Conservation (phyloP, 2,329 filamentous ascomycete genomes). For the Cordyceps sp. region DNA sequence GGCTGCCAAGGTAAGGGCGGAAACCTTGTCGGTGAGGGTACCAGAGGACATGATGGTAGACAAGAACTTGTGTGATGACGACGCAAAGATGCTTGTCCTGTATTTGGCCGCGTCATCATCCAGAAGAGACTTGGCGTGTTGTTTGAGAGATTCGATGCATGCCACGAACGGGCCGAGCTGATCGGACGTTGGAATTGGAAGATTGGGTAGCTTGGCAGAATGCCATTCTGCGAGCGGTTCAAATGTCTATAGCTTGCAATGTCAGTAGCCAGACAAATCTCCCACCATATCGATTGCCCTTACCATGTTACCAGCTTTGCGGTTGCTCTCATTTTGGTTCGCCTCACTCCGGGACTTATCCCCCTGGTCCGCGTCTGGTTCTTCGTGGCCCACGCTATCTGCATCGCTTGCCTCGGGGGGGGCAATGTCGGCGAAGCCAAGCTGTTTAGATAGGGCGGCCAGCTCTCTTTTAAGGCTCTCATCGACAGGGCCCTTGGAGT, state of each 20-base stretch:
- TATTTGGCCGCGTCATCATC: conserved; percentile 67
- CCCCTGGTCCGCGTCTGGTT: conserved; percentile 13
- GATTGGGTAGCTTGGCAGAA: conserved; percentile 21
- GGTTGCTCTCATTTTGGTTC: background rate
- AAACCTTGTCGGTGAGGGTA: conserved; percentile 93
- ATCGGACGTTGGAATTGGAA: conserved; percentile 28
- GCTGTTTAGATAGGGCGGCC: conserved; percentile 20
- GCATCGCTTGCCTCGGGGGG: conserved; percentile 19
- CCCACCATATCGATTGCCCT: conserved; percentile 3
- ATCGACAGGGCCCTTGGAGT: conserved; percentile 19
- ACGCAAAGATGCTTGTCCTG: conserved; percentile 54
- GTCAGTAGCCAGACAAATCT: conserved; percentile 16
- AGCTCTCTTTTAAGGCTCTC: conserved; percentile 21
- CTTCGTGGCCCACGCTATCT: conserved; percentile 16
- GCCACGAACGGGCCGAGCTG: conserved; percentile 24
- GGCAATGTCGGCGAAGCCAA: conserved; percentile 18
- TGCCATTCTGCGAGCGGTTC: conserved; percentile 44
- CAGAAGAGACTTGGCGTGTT: conserved; percentile 58
- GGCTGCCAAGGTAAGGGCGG: conserved; percentile 79
- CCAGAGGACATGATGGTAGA: conserved; percentile 93
- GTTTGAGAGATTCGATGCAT: conserved; percentile 36
- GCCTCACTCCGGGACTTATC: conserved; percentile 6
- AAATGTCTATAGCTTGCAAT: conserved; percentile 26
- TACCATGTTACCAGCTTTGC: conserved; percentile 19
- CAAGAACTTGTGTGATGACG: conserved; percentile 89